A percentile compares a stretch with the other conserved stretches of the same genome.
Conservation (phyloP, 2,329 filamentous ascomycete species). For the Phialemoniopsis sp. region DNA sequence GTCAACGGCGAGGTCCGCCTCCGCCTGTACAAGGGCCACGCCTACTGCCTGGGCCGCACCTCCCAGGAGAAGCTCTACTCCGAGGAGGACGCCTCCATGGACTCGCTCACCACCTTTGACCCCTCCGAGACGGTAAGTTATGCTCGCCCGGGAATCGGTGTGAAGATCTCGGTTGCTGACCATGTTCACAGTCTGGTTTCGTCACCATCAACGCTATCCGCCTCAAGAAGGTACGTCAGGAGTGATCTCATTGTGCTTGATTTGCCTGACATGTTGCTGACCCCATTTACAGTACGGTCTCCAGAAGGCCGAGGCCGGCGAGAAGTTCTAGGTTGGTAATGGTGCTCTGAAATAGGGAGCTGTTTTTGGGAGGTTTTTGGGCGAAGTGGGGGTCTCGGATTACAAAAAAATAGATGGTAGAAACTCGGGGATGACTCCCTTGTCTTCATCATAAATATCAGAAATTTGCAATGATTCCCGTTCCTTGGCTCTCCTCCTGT, state of each 20-base stretch:
- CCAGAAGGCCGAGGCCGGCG: constrained; percentile 30
- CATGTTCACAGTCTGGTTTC: constrained; percentile 34
- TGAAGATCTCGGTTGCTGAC: not conserved
- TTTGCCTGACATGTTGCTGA: too few species aligned
- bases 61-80: constrained; percentile 46
- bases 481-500: too few species aligned
- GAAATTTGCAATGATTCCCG: too few species aligned
- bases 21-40: constrained; percentile 33
- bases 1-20: constrained; percentile 32
- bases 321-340: constrained; percentile 5
- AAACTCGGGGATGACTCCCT: too few species aligned
- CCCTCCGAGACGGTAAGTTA: constrained; percentile 28
- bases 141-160: not conserved
- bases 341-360: too few species aligned
- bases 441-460: too few species aligned
- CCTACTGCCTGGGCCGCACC: constrained; percentile 40
- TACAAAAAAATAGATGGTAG: too few species aligned
- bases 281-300: constrained; percentile 27
- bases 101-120: constrained; percentile 38
- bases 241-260: too few species aligned
- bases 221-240: constrained; percentile 50
- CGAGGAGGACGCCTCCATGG: constrained; percentile 45
- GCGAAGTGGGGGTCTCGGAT: too few species aligned
- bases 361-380: too few species aligned
- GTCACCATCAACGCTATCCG: constrained; percentile 68